Conservation (phyloP, 2,329 filamentous ascomycete genomes). For the Biscogniauxia marginata region DNA sequence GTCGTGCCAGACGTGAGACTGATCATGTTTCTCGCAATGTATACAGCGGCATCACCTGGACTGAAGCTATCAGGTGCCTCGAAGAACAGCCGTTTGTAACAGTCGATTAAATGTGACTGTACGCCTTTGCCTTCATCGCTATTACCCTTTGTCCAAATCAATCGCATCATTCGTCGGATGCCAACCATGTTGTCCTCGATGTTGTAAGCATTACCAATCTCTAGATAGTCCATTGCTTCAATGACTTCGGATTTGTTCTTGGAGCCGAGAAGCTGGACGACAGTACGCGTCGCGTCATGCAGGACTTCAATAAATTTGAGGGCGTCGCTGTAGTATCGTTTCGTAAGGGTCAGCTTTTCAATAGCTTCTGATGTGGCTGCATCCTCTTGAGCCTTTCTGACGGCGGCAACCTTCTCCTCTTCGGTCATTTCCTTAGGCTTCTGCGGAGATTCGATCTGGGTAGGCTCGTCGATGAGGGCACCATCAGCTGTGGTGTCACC, state of each 20-base stretch:
- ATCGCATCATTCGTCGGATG: slow-evolving; percentile 89
- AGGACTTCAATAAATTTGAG: slow-evolving; percentile 91
- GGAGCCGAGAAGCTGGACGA: slow-evolving; percentile 86
- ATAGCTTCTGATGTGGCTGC: slow-evolving; percentile 87
- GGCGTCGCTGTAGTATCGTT: slow-evolving; percentile 90
- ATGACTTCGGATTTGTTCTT: slow-evolving; percentile 99
- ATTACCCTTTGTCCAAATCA: slow-evolving; percentile 99
- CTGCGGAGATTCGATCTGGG: slow-evolving; percentile 69
- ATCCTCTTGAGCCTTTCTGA: slow-evolving; percentile 80
- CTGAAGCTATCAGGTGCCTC: slow-evolving; percentile 88
- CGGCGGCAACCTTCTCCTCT: slow-evolving; percentile 69
- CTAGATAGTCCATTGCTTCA: slow-evolving; percentile 98
- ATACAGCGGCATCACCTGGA: slow-evolving; percentile 88
- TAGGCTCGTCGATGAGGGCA: slow-evolving; percentile 78
- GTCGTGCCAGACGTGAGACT: slow-evolving; percentile 95
- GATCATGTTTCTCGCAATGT: slow-evolving; percentile 97
- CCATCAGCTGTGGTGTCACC: slow-evolving; percentile 58
- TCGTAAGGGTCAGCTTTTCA: slow-evolving; percentile 81
- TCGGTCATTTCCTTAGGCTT: slow-evolving; percentile 70
- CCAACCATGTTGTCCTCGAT: slow-evolving; percentile 90
- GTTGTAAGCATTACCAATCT: slow-evolving; percentile 92
- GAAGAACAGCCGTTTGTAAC: slow-evolving; percentile 94
- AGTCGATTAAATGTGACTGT: slow-evolving; percentile 93
- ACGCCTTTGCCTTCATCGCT: slow-evolving; percentile 98
- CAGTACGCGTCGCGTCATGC: slow-evolving; percentile 74